These are phyloP conservation scores for Sphagnum tenellum DNA, from an alignment of 225 moss, liverwort and hornwort genomes.

Conservation along the genomic window DNA sequence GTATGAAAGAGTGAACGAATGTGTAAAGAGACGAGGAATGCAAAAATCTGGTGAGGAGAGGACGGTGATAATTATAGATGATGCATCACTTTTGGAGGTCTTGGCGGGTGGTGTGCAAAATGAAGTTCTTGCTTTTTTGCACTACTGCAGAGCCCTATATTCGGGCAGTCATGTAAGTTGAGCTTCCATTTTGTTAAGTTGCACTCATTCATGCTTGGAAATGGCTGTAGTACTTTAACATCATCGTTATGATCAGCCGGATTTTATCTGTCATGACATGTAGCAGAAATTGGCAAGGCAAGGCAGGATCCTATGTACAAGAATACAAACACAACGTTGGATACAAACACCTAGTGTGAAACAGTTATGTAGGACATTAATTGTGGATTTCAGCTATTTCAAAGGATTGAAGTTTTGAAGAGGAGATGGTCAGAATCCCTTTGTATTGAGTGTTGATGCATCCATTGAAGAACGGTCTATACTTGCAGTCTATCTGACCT, in stretches of 20 bases:
- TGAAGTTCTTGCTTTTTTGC: constrained; percentile 68
- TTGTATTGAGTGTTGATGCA: constrained; percentile 13
- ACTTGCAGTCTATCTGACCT: too few species aligned
- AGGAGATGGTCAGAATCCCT: constrained; percentile 2
- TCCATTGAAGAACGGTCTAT: too few species aligned
- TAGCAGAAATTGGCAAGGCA: too few species aligned
- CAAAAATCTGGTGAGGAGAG: constrained; percentile 20
- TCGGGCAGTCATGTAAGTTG: constrained; percentile 26
- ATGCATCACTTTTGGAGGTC: constrained; percentile 70
- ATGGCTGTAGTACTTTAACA: too few species aligned
- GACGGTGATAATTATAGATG: constrained; percentile 61
- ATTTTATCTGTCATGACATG: too few species aligned
- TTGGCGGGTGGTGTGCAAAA: constrained; percentile 50
- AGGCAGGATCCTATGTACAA: too few species aligned
- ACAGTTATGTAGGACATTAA: background rate
- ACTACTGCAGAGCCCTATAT: constrained; percentile 73
- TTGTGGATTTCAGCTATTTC: background rate
- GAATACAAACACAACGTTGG: too few species aligned
- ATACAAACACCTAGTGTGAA: too few species aligned
- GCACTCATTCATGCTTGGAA: too few species aligned
- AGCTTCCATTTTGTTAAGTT: too few species aligned
- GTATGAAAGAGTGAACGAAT: constrained; percentile 23
- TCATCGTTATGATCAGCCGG: too few species aligned
- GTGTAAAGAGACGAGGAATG: constrained; percentile 27
- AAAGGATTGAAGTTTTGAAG: background rate